These are phyloP conservation scores for Trichoderma sp. DNA, from an alignment of 2,329 filamentous ascomycete species.

Conservation along the genomic window DNA sequence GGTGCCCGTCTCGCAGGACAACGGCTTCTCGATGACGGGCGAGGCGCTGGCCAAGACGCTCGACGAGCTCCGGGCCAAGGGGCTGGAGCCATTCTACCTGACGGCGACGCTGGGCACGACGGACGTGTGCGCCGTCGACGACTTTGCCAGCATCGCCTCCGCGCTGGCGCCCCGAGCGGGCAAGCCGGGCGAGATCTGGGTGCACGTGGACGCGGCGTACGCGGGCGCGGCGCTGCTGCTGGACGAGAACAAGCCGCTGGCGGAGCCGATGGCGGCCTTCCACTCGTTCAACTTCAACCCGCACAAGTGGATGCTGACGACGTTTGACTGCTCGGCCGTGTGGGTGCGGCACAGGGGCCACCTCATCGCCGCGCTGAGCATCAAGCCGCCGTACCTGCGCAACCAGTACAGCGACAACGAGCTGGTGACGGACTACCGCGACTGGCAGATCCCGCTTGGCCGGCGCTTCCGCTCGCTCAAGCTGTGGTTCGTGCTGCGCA, in stretches of 20 bases:
- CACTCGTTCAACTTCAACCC: constrained; percentile 95
- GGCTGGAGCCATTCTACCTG: constrained; percentile 82
- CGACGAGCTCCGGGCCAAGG: constrained; percentile 64
- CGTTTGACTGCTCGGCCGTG: constrained; percentile 83
- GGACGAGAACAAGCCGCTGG: constrained; percentile 75
- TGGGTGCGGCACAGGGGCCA: constrained; percentile 75
- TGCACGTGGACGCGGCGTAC: constrained; percentile 92
- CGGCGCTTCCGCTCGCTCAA: constrained; percentile 86
- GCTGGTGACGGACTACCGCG: constrained; percentile 89
- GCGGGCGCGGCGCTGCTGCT: constrained; percentile 83
- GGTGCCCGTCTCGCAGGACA: constrained; percentile 63
- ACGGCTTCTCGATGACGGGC: constrained; percentile 72
- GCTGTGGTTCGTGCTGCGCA: constrained; percentile 90
- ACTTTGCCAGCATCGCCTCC: constrained; percentile 68
- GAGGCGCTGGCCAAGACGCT: constrained; percentile 62
- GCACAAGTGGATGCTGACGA: constrained; percentile 96
- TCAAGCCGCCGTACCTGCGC: constrained; percentile 77
- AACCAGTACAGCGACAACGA: constrained; percentile 81
- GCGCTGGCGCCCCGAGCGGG: constrained; percentile 43
- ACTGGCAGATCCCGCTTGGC: constrained; percentile 96
- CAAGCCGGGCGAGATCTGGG: constrained; percentile 67
- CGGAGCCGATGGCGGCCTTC: constrained; percentile 64
- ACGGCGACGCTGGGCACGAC: constrained; percentile 86
- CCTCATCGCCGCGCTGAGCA: constrained; percentile 77
- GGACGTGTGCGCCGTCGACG: constrained; percentile 83